Percentiles rank a stretch among this genome's conserved stretches.
Conservation (phyloP, 164 flowering plant genomes). For the Kalanchoe fedtschenkoi region DNA sequence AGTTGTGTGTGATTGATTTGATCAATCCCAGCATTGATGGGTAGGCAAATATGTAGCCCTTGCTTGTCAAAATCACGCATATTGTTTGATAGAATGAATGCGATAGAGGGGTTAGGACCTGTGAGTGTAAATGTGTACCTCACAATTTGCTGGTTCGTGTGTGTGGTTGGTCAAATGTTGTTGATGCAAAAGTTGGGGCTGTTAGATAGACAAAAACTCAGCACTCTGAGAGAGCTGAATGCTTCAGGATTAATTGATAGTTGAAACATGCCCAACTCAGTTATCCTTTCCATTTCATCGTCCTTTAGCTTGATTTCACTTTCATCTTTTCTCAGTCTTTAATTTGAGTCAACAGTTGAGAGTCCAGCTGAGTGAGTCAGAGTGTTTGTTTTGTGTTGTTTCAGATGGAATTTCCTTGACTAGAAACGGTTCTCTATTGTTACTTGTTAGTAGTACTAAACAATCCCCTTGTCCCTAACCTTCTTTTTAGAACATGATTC, state of each 20-base stretch:
- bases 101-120: neutral
- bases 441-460: too few relatives aligned
- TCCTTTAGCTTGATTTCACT: neutral
- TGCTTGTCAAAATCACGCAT: too few relatives aligned
- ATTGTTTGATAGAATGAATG: too few relatives aligned
- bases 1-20: too few relatives aligned
- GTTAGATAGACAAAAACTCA: neutral
- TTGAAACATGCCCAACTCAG: conserved; percentile 3
- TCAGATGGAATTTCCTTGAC: too few relatives aligned
- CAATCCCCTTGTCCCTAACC: too few relatives aligned
- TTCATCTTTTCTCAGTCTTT: neutral
- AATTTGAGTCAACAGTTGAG: too few relatives aligned
- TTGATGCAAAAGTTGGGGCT: neutral
- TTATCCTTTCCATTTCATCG: neutral
- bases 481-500: too few relatives aligned
- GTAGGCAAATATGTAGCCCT: too few relatives aligned
- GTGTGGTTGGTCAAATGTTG: neutral
- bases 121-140: neutral
- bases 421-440: neutral
- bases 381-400: neutral
- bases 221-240: neutral
- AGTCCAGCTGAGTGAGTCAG: neutral
- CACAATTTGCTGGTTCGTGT: neutral
- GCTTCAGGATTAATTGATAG: neutral
- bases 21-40: too few relatives aligned